phyloP scores from a whole-genome alignment of 371 early-diverging fungal genomes.

The Thermomucor indicae-seudaticae region DNA sequence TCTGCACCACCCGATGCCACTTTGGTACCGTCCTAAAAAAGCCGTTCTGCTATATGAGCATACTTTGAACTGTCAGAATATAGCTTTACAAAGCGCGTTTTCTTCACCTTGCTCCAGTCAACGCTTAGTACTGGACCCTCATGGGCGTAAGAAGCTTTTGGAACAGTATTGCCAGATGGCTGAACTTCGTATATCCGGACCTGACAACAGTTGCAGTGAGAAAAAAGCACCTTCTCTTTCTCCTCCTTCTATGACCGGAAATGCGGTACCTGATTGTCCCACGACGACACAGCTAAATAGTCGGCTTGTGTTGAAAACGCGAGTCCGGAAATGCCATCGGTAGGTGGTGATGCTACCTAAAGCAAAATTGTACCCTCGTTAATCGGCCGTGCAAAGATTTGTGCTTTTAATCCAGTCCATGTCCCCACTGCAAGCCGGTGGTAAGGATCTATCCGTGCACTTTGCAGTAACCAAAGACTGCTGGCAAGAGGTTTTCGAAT shows the following conservation, averaged over 20 bases:
- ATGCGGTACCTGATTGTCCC: slow-evolving; percentile 83
- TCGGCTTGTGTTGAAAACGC: slow-evolving; percentile 81
- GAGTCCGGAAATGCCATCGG: slow-evolving; percentile 79
- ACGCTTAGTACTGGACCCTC: slow-evolving; percentile 82
- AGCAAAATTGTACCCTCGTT: background rate
- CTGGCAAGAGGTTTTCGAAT: background rate
- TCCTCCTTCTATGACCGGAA: background rate
- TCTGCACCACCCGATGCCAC: slow-evolving; percentile 85
- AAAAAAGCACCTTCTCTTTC: background rate
- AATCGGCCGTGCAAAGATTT: background rate
- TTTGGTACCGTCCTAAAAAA: slow-evolving; percentile 78
- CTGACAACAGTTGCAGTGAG: slow-evolving; percentile 32
- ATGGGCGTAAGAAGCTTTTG: slow-evolving; percentile 78
- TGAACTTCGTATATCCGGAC: slow-evolving; percentile 91
- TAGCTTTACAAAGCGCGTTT: background rate
- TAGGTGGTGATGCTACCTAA: slow-evolving; percentile 69
- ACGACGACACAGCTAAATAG: slow-evolving; percentile 81
- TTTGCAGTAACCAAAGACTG: background rate
- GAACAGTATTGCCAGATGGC: slow-evolving; percentile 62
- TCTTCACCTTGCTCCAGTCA: slow-evolving; percentile 81
- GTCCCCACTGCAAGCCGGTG: background rate
- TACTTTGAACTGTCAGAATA: no score
- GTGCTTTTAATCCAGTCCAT: background rate
- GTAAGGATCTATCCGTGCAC: background rate
- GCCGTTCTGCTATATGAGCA: no score